These are phyloP conservation scores for Leccinum huronense DNA, from an alignment of 1,284 basidiomycete genomes.

Conservation along the genomic window DNA sequence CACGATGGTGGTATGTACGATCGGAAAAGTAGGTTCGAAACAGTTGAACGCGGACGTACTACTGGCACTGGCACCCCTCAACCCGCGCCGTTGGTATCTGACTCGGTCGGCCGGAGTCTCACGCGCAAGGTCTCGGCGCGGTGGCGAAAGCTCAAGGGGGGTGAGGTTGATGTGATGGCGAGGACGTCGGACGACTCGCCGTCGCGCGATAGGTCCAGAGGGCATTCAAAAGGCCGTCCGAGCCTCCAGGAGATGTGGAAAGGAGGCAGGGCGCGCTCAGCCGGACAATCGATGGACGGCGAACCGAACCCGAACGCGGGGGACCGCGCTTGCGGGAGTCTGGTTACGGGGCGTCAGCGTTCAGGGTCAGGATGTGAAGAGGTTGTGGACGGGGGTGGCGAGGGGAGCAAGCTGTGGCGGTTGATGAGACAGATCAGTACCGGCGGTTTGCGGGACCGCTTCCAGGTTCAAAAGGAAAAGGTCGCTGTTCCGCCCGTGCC, in stretches of 20 bases:
- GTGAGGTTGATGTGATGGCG: slow-evolving; percentile 5
- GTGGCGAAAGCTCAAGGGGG: slow-evolving; percentile 38
- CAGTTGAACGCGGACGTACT: slow-evolving; percentile 4
- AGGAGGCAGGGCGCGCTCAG: slow-evolving; percentile 15
- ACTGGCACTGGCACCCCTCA: not conserved
- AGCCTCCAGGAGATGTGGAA: slow-evolving; percentile 38
- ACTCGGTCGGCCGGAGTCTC: slow-evolving; percentile 18
- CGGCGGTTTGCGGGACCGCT: slow-evolving; percentile 60
- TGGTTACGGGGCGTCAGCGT: slow-evolving; percentile 1
- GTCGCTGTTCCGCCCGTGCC: slow-evolving; percentile 57
- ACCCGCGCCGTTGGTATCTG: slow-evolving; percentile 10
- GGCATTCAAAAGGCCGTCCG: slow-evolving; percentile 28
- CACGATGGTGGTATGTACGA: slow-evolving; percentile 8
- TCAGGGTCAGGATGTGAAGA: slow-evolving; percentile 15
- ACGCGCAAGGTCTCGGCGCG: slow-evolving; percentile 42
- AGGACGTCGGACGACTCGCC: slow-evolving; percentile 20
- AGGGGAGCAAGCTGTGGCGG: slow-evolving; percentile 56
- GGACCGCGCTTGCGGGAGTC: slow-evolving; percentile 14
- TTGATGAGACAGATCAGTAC: slow-evolving; percentile 68
- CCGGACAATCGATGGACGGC: slow-evolving; percentile 22
- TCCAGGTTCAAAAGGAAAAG: slow-evolving; percentile 28
- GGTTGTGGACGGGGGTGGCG: slow-evolving; percentile 15
- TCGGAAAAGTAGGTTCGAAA: slow-evolving; percentile 17
- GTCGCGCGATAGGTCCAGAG: not conserved
- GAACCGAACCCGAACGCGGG: not conserved